Evolutionary conservation across 2,329 filamentous ascomycete genomes (phyloP), one percentile per base, ranked within the genome.

Genomic region (Penicillium verrucosum): DNA sequence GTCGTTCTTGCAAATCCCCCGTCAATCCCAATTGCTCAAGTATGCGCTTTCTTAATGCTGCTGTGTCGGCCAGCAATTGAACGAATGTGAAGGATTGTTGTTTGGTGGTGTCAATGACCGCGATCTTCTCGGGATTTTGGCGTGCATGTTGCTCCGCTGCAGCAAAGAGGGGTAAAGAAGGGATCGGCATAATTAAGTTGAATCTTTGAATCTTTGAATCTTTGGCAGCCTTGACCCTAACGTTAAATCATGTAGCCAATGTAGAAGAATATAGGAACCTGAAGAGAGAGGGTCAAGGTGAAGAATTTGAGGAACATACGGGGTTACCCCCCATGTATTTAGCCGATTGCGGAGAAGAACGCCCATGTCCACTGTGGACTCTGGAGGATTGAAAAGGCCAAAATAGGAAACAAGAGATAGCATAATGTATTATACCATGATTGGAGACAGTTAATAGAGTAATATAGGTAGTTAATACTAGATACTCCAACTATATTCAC

Each of bases 11-110:
- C 38, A 77, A 53, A 54, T 75, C 71, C 5, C 51, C 63, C 4
- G 59, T 51, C 10, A 71, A 60, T 11, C 58, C 54, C 44, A 77
- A 58, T 47, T 66, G 52, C 44, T 72, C 68, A 11, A 76, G 61
- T 34, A 78, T 71, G 55, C 56, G 63, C 55, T 71, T 69, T 48
- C 76, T 75, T 47, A 76, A 59, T 1, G 60, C 59, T 6, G 71
- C 70, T 1, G 71, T 66, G 62, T 78, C 75, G 29, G 70, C 70
- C 32, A 78, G 67, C 5, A 78, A 66, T 54, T 78, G 74, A 21
- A 60, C 61, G 54, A 72, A 77, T 4, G 75, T 77, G 57, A 77
- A 78, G 9, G 67, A 67, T 50, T 76, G 60, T 16, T 66, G 63
- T 58, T 75, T 77, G 27, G 71, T 68, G 18, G 66, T 63, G 57